phyloP scores from a whole-genome alignment of 768 basidiomycete species.

The Exsudoporus frostii region DNA sequence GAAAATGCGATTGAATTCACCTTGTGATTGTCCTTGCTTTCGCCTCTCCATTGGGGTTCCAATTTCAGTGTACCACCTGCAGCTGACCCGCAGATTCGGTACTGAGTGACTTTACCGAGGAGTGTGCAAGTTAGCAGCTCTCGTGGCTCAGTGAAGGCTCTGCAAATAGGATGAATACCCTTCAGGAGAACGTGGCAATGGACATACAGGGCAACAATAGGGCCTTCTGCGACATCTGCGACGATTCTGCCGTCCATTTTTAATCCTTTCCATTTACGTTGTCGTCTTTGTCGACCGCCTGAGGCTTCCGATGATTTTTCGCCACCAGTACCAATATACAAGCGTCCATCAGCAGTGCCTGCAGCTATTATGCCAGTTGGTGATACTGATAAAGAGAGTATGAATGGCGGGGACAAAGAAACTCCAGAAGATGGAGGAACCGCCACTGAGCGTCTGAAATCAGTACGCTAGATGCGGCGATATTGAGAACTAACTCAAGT shows the following conservation, averaged over 20 bases:
- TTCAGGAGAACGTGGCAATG: background rate
- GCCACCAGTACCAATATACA: slow-evolving; percentile 68
- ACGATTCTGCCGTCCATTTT: slow-evolving; percentile 43
- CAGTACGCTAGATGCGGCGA: background rate
- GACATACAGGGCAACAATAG: slow-evolving; percentile 66
- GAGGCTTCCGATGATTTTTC: slow-evolving; percentile 40
- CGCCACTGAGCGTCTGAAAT: slow-evolving; percentile 29
- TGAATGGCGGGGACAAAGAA: slow-evolving; percentile 71
- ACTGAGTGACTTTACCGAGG: slow-evolving; percentile 53
- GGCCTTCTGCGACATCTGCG: slow-evolving; percentile 63
- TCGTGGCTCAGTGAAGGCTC: slow-evolving; percentile 48
- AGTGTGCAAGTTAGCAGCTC: slow-evolving; percentile 57
- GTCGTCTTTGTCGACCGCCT: slow-evolving; percentile 46
- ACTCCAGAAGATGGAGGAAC: slow-evolving; percentile 44
- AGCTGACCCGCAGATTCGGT: slow-evolving; percentile 41
- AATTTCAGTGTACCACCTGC: slow-evolving; percentile 38
- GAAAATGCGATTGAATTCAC: slow-evolving; percentile 60
- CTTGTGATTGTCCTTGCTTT: slow-evolving; percentile 48
- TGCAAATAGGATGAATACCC: slow-evolving; percentile 21
- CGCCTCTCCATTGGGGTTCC: slow-evolving; percentile 44
- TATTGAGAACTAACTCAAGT: slow-evolving; percentile 46
- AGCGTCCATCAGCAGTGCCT: slow-evolving; percentile 72
- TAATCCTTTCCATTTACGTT: slow-evolving; percentile 73
- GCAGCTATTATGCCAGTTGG: slow-evolving; percentile 59
- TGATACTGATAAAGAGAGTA: slow-evolving; percentile 61